Evolutionary conservation across 176 grass and related monocot genomes (phyloP).

Genomic region (Raddia distichophylla): DNA sequence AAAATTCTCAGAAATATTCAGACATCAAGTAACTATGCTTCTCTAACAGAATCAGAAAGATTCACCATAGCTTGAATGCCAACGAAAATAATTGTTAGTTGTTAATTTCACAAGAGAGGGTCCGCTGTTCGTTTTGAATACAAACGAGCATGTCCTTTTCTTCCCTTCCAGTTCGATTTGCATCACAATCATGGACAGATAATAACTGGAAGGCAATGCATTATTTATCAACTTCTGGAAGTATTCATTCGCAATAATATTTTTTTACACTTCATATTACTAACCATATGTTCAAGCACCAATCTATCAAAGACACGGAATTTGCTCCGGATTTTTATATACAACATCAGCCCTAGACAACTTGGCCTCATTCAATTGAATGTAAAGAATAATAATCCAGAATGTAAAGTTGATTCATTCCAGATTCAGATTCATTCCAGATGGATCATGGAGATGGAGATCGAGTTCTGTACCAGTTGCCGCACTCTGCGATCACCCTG

Average conservation of each 20-base stretch:
- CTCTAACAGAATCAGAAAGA: slow-evolving; percentile 6
- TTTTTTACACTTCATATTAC: no score
- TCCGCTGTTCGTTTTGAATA: slow-evolving; percentile 36
- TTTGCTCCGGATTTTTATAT: no score
- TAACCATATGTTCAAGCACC: no score
- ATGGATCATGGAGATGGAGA: neutral
- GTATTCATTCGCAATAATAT: no score
- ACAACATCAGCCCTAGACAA: no score
- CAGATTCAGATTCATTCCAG: no score
- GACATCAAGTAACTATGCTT: slow-evolving; percentile 14
- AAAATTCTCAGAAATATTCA: slow-evolving; percentile 23
- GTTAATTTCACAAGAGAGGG: slow-evolving; percentile 23
- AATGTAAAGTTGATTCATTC: no score
- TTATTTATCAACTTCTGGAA: no score
- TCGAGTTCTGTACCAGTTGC: slow-evolving; percentile 59
- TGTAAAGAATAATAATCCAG: no score
- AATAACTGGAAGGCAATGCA: no score
- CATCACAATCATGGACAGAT: slow-evolving; percentile 19
- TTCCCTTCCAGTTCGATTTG: slow-evolving; percentile 42
- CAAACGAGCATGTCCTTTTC: slow-evolving; percentile 29
- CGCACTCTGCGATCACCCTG: slow-evolving; percentile 73
- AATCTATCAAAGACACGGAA: no score
- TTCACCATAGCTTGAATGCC: slow-evolving; percentile 5
- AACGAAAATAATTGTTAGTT: slow-evolving; percentile 29
- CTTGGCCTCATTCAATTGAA: no score